Conservation (phyloP, 768 basidiomycete species). For the Fomitopsis pulvina region DNA sequence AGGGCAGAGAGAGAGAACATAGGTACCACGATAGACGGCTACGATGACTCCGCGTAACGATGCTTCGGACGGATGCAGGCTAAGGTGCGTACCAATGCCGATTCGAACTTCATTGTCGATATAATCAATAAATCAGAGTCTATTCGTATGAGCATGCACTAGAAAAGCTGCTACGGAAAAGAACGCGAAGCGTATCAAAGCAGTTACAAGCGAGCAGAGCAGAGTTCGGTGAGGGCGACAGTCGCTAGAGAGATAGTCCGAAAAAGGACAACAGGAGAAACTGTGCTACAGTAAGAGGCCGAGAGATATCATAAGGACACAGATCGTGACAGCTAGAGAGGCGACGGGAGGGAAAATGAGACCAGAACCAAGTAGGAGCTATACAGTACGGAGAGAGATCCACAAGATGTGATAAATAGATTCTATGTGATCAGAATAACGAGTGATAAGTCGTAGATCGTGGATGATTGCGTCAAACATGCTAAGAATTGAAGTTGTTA, state of each 20-base stretch:
- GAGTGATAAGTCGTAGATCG: too few relatives aligned
- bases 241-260: not conserved
- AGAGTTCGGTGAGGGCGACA: not conserved
- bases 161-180: not conserved
- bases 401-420: not conserved
- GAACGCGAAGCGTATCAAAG: not conserved
- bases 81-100: too few relatives aligned
- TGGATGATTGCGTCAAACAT: too few relatives aligned
- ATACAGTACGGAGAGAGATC: not conserved
- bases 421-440: not conserved
- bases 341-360: not conserved
- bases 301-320: too few relatives aligned
- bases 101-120: too few relatives aligned
- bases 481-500: too few relatives aligned
- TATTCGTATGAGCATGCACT: not conserved
- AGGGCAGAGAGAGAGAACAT: conserved; percentile 47
- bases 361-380: too few relatives aligned
- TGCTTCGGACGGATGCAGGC: too few relatives aligned
- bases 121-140: not conserved
- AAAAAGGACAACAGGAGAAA: not conserved
- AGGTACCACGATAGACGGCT: conserved; percentile 38
- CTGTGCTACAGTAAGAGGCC: not conserved
- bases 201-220: conserved; percentile 1
- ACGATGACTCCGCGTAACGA: too few relatives aligned
- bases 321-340: not conserved